Conservation (phyloP, 2,329 filamentous ascomycete species). For the Fusarium nelsonii region DNA sequence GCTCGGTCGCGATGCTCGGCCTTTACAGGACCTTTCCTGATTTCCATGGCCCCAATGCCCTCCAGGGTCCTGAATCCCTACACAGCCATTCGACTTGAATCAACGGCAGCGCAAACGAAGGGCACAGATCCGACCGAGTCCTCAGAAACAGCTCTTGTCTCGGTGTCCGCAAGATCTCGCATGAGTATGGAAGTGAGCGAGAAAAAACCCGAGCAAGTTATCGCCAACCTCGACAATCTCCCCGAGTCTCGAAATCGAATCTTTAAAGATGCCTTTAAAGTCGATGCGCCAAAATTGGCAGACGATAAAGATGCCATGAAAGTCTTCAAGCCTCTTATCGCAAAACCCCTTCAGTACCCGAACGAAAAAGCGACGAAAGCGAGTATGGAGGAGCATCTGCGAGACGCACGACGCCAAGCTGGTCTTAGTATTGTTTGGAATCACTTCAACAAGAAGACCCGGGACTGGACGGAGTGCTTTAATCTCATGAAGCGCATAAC, state of each 20-base stretch:
- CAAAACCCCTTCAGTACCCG: slow-evolving; percentile 49
- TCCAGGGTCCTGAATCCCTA: slow-evolving; percentile 32
- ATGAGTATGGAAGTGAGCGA: slow-evolving; percentile 16
- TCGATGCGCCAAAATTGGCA: slow-evolving; percentile 34
- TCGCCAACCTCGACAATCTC: slow-evolving; percentile 30
- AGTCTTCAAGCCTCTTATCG: slow-evolving; percentile 48
- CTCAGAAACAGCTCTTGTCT: slow-evolving; percentile 9
- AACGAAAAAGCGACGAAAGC: slow-evolving; percentile 39
- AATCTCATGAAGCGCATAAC: slow-evolving; percentile 55
- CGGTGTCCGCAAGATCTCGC: background rate
- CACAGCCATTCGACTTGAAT: slow-evolving; percentile 35
- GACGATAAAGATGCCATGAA: slow-evolving; percentile 38
- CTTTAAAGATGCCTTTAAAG: slow-evolving; percentile 49
- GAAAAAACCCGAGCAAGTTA: slow-evolving; percentile 15
- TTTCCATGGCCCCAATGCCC: slow-evolving; percentile 39
- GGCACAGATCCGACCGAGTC: slow-evolving; percentile 2
- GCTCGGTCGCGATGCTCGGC: slow-evolving; percentile 53
- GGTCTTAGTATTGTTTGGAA: slow-evolving; percentile 53
- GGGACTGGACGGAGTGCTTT: slow-evolving; percentile 58
- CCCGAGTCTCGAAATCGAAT: slow-evolving; percentile 45
- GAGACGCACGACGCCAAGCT: slow-evolving; percentile 53
- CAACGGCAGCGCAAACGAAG: slow-evolving; percentile 30
- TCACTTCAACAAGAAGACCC: slow-evolving; percentile 46
- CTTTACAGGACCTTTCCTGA: slow-evolving; percentile 41
- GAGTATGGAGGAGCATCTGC: slow-evolving; percentile 38